Evolutionary conservation across 2,329 filamentous ascomycete genomes (phyloP), one percentile per base, ranked within the genome.

Genomic region (Claviceps sorghi): DNA sequence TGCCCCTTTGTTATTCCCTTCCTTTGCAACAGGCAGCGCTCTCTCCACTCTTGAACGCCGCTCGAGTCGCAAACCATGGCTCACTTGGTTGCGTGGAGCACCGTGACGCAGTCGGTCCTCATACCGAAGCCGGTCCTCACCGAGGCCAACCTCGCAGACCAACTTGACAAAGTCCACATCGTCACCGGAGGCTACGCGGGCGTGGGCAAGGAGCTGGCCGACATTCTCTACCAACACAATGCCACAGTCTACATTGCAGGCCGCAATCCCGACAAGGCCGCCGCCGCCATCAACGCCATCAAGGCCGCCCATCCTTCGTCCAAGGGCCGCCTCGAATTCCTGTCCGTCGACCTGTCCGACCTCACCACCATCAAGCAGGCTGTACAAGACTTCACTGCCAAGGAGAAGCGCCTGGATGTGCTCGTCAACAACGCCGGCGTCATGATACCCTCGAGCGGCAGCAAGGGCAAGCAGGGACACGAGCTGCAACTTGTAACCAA

Each of bases 241-340:
- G 77, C 68, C 38, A 77, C 67, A 1, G 72, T 82, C n/a, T 81
- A 79, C 61, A 61, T 79, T 29, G 76, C 76, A 4, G 71, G 71
- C 2, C 74, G 78, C 32, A 71, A 64, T 3, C 58, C 67, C 36
- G 61, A 67, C n/a, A 75, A 75, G 55, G 74, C 67, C 13, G 61
- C 63, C 2, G 55, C 60, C 0, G 74, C 75, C 41, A 74, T 81
- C 46, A 60, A 64, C 4, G 55, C 62, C 5, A 72, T 80, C 57
- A 64, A 69, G 52, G 52, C 62, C 29, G 56, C 61, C 3, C 54
- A 61, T 15, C 67, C 71, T 1, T 56, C 59, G 36, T 72, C 64
- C 2, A 64, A 61, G 3, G 73, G 73, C 38, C 60, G 58, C 0
- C 56, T 77, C 11, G 65, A 65, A 38, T 73, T 72, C 52, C 60